Evolutionary conservation across 768 basidiomycete species (phyloP).

Genomic region (Naganishia onofrii): DNA sequence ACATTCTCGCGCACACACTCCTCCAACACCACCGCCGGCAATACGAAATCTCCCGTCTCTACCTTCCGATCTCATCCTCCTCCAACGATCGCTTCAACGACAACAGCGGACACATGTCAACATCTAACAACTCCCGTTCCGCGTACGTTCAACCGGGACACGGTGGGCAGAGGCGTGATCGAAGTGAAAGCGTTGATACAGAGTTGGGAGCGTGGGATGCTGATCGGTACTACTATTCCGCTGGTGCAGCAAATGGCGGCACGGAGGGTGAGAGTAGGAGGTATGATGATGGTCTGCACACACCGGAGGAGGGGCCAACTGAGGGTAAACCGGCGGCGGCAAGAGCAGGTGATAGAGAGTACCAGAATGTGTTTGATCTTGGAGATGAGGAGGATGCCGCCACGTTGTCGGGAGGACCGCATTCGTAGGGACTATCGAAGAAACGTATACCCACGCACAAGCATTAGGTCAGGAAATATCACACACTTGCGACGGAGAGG

Average conservation of each 20-base stretch:
- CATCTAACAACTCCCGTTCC: not conserved
- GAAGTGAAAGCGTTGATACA: conserved; percentile 15
- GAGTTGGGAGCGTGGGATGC: conserved; percentile 24
- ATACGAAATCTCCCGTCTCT: conserved; percentile 40
- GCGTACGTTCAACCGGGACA: not conserved
- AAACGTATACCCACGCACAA: too few species aligned
- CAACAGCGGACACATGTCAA: not conserved
- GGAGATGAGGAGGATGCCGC: not conserved
- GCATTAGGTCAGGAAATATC: not conserved
- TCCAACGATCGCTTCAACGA: too few species aligned
- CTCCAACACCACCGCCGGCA: conserved; percentile 34
- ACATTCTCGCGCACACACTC: conserved; percentile 45
- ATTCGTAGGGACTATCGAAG: not conserved
- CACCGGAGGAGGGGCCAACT: too few species aligned
- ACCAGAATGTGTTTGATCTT: not conserved
- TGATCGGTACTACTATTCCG: not conserved
- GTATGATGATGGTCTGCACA: not conserved
- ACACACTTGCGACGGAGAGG: not conserved
- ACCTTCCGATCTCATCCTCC: conserved; percentile 30
- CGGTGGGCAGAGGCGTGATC: not conserved
- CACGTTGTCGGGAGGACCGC: not conserved
- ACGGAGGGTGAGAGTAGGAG: not conserved
- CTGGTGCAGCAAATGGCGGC: not conserved
- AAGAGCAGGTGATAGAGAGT: not conserved
- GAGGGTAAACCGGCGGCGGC: too few species aligned